Base-by-base conservation (phyloP, 768 basidiomycete genomes). In the Kwoniella dejecticola region DNA sequence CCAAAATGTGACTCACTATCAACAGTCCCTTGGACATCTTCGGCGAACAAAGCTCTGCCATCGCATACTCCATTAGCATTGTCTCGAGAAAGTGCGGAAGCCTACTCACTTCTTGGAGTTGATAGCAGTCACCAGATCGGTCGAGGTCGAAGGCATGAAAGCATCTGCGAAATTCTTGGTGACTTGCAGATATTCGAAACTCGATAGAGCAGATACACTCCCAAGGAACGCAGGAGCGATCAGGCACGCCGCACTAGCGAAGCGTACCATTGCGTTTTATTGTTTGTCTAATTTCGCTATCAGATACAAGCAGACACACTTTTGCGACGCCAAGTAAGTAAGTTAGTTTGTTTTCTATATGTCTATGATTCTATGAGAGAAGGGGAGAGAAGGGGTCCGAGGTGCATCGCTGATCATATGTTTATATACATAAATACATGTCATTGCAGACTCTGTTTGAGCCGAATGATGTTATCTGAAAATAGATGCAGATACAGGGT, bases 1-100 rank as follows among this genome's bases (percentile, higher is more conserved):
- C 6, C 13, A 31, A 29, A 11, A 12, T 53, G 4, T 41, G 1
- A 59, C 65, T 64, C 53, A 70, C 65, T 47, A 41, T 68, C 70
- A 11, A 62, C 47, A 21, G 62, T 68, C 2, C 69, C 69, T 12
- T 36, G 27, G 5, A 71, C 69, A 44, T 71, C 69, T 40, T 68
- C 60, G 2, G 69, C 55, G 36, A 71, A 71, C 26, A 71, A 26
- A 7, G 69, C 57, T 31, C 69, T 71, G 46, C 5, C 15, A 17
- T 24, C 38, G 40, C 13, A 15, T 2, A 29, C 26, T 19, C 17
- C n/a, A 31, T 59, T 46, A 59, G 48, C 24, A 15, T 46, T 10
- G 26, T 10, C 30, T 42, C 3, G 15, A 15, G 52, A 4, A 27
- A 10, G 15, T n/a, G 15, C 10, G 21, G 17, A 11, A n/a, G 29